Percentiles rank a stretch among this genome's conserved stretches.
phyloP scores from a whole-genome alignment of 345 rosid genomes.

The Ricinus communis region DNA sequence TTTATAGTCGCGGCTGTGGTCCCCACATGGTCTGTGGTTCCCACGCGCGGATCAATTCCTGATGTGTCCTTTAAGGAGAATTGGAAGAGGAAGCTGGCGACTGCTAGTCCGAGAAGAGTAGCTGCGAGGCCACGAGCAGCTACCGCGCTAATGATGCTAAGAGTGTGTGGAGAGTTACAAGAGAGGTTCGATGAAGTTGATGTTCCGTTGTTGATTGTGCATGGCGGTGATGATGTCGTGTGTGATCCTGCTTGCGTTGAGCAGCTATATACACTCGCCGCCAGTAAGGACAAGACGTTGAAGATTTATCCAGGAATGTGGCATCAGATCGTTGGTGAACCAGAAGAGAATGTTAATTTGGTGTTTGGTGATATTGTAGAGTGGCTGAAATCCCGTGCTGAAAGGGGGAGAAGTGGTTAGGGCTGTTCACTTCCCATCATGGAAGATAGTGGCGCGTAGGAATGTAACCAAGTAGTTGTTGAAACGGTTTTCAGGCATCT shows the following conservation, averaged over 20 bases:
- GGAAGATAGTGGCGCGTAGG: not conserved
- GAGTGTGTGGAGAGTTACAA: constrained; percentile 74
- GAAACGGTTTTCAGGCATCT: too few relatives aligned
- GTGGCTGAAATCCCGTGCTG: constrained; percentile 64
- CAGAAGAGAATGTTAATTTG: constrained; percentile 62
- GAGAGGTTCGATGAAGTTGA: constrained; percentile 78
- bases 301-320: constrained; percentile 74
- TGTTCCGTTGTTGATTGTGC: constrained; percentile 69
- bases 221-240: constrained; percentile 77
- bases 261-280: constrained; percentile 67
- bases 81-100: constrained; percentile 75
- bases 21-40: constrained; percentile 89
- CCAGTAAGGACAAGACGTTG: constrained; percentile 66
- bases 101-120: constrained; percentile 62
- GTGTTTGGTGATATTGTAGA: constrained; percentile 69
- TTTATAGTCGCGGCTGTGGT: constrained; percentile 56
- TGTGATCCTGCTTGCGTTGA: constrained; percentile 74
- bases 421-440: not conserved
- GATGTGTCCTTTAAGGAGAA: constrained; percentile 70
- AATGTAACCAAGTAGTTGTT: too few relatives aligned
- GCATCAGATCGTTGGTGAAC: constrained; percentile 90
- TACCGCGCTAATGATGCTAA: constrained; percentile 73
- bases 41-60: constrained; percentile 77
- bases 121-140: constrained; percentile 73
- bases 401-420: not conserved